These are phyloP conservation scores for Colletotrichum zoysiae DNA, from an alignment of 2,329 filamentous ascomycete genomes.

Conservation along the genomic window DNA sequence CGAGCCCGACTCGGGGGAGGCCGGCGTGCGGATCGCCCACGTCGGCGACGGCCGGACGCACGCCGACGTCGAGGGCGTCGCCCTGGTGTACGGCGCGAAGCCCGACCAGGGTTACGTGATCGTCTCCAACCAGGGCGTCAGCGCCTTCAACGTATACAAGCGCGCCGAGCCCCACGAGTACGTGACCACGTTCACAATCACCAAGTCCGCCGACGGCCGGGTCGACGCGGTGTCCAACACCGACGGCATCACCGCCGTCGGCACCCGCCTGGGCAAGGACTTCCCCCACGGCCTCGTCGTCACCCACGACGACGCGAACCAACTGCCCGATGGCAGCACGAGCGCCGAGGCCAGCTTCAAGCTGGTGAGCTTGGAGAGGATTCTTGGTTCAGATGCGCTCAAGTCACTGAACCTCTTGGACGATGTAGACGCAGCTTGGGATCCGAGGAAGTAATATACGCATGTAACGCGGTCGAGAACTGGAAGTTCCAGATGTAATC, in stretches of 20 bases:
- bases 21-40: constrained; percentile 53
- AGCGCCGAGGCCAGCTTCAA: constrained; percentile 64
- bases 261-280: constrained; percentile 55
- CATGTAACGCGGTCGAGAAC: not conserved
- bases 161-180: constrained; percentile 62
- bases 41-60: constrained; percentile 62
- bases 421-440: constrained; percentile 55
- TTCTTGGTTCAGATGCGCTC: constrained; percentile 51
- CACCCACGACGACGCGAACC: constrained; percentile 66
- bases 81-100: constrained; percentile 60
- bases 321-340: constrained; percentile 59
- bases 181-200: constrained; percentile 62
- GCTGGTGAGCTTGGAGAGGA: constrained; percentile 57
- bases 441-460: constrained; percentile 49
- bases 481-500: not conserved
- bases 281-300: constrained; percentile 62
- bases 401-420: constrained; percentile 49
- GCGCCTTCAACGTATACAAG: constrained; percentile 64
- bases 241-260: constrained; percentile 63
- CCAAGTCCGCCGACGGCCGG: constrained; percentile 54
- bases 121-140: constrained; percentile 66
- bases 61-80: constrained; percentile 67
- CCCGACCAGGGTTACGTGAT: constrained; percentile 62
- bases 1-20: constrained; percentile 57
- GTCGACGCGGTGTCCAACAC: constrained; percentile 67